Conservation (phyloP, 352 stramenopile species). For the Globisporangium recalcitrans region DNA sequence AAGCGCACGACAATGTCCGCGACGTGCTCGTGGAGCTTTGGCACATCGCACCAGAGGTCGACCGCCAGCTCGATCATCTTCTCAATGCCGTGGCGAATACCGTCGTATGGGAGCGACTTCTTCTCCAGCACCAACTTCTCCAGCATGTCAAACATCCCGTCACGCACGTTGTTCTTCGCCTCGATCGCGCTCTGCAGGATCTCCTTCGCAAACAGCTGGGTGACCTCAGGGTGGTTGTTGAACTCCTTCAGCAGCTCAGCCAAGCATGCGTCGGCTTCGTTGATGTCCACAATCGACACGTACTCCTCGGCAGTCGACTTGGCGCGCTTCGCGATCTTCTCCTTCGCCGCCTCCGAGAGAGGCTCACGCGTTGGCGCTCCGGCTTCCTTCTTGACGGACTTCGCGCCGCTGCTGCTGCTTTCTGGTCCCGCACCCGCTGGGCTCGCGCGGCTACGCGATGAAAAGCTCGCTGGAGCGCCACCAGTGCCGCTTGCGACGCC, state of each 20-base stretch:
- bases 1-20: conserved; percentile 68
- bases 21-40: conserved; percentile 75
- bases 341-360: conserved; percentile 53
- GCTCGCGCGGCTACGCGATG: conserved; percentile 16
- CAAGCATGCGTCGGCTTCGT: conserved; percentile 62
- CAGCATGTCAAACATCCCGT: conserved; percentile 64
- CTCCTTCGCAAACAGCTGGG: conserved; percentile 49
- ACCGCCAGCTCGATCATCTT: conserved; percentile 52
- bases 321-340: conserved; percentile 71
- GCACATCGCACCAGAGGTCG: conserved; percentile 80
- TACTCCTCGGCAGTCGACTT: conserved; percentile 80
- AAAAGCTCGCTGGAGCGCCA: conserved; percentile 32
- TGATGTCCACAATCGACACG: conserved; percentile 63
- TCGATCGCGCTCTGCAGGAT: conserved; percentile 60
- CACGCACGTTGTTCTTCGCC: conserved; percentile 47
- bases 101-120: conserved; percentile 47
- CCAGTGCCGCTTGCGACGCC: conserved; percentile 19
- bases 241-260: conserved; percentile 62
- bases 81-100: conserved; percentile 52
- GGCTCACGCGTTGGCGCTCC: conserved; percentile 28
- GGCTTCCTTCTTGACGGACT: conserved; percentile 26
- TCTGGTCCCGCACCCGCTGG: conserved; percentile 17
- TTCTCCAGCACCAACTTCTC: conserved; percentile 61
- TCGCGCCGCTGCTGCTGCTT: conserved; percentile 4
- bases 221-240: conserved; percentile 53